Conservation (phyloP, 129 eudicot species). For the Flaveria brownii region DNA sequence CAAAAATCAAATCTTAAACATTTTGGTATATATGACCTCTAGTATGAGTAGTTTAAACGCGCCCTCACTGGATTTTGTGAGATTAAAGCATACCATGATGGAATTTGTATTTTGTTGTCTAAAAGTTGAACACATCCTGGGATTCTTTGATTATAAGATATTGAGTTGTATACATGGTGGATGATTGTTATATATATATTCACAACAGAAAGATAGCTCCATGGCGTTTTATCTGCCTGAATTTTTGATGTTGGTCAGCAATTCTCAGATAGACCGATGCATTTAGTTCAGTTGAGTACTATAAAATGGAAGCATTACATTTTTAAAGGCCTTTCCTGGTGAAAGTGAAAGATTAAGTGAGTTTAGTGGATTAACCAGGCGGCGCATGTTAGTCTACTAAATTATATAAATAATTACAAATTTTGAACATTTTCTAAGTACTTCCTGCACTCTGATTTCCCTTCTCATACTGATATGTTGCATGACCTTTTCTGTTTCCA, state of each 20-base stretch:
- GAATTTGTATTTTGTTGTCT: not conserved
- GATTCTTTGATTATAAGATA: not conserved
- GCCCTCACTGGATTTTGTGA: not conserved
- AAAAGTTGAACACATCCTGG: not conserved
- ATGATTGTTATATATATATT: constrained; percentile 13
- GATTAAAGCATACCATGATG: not conserved
- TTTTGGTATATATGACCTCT: constrained; percentile 1
- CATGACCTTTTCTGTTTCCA: constrained; percentile 23
- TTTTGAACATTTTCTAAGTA: not conserved
- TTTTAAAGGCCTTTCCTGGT: not conserved
- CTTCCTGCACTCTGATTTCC: constrained; percentile 9
- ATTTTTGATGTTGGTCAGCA: constrained; percentile 3
- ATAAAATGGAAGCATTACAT: not conserved
- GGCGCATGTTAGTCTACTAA: constrained; percentile 8
- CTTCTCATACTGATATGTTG: constrained; percentile 26
- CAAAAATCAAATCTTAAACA: not conserved
- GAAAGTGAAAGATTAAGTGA: not conserved
- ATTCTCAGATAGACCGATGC: not conserved
- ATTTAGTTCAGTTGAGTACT: not conserved
- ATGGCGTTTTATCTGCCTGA: not conserved
- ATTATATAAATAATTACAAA: not conserved
- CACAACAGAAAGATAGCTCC: not conserved
- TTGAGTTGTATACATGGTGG: not conserved
- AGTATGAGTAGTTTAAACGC: not conserved
- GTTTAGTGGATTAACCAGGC: constrained; percentile 7